Evolutionary conservation across 2,329 filamentous ascomycete genomes (phyloP).

Genomic region (Microsporum audouinii): DNA sequence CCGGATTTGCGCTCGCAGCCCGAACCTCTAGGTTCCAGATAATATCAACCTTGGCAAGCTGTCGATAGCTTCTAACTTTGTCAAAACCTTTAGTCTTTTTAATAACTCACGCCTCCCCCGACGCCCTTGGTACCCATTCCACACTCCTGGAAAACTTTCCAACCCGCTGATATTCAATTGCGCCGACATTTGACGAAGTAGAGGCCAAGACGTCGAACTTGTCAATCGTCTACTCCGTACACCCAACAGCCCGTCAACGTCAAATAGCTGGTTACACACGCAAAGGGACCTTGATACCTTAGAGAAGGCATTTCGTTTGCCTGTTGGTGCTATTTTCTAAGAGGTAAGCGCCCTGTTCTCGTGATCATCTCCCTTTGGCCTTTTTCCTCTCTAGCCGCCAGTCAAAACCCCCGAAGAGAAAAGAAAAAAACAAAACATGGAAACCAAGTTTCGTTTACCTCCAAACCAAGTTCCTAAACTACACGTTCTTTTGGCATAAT

Average conservation of each 20-base stretch:
- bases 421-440: not conserved
- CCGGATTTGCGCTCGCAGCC: not conserved
- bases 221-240: not conserved
- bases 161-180: not conserved
- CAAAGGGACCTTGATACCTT: not conserved
- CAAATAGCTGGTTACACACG: not conserved
- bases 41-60: not conserved
- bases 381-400: slow-evolving; percentile 1
- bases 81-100: not conserved
- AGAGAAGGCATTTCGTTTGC: not conserved
- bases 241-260: not conserved
- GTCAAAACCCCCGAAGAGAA: not conserved
- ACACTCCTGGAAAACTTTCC: not conserved
- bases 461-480: not conserved
- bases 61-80: not conserved
- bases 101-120: not conserved
- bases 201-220: not conserved
- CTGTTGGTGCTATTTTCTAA: slow-evolving; percentile 1
- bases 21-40: not conserved
- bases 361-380: not conserved
- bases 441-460: not conserved
- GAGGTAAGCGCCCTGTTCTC: slow-evolving; percentile 2
- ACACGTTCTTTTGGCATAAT: not conserved
- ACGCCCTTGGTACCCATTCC: not conserved
- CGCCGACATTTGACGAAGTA: not conserved